These are phyloP conservation scores for Tricholoma sp. DNA, from an alignment of 768 basidiomycete genomes.

Conservation along the genomic window DNA sequence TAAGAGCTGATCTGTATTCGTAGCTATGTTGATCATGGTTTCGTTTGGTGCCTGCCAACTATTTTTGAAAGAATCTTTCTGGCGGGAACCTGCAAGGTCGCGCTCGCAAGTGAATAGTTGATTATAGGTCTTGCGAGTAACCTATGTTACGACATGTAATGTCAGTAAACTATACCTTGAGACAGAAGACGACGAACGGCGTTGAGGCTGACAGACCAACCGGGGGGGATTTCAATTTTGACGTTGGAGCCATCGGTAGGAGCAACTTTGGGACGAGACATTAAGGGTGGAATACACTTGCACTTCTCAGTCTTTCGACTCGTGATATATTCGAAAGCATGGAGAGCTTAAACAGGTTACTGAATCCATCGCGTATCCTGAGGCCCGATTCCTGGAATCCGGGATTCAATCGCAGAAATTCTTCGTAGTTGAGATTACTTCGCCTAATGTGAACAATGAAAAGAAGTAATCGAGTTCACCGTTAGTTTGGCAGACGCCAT, in stretches of 20 bases:
- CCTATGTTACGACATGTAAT: neutral
- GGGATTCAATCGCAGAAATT: too few relatives aligned
- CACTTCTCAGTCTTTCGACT: too few relatives aligned
- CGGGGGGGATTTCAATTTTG: neutral
- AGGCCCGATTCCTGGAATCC: too few relatives aligned
- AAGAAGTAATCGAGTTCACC: too few relatives aligned
- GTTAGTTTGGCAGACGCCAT: too few relatives aligned
- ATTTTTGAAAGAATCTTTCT: slow-evolving; percentile 1
- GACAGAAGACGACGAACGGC: neutral
- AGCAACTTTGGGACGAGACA: neutral
- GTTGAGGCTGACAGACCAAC: neutral
- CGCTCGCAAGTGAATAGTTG: slow-evolving; percentile 9
- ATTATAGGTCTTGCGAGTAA: slow-evolving; percentile 10
- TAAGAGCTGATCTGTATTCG: neutral
- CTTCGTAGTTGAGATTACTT: too few relatives aligned
- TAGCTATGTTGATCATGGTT: slow-evolving; percentile 5
- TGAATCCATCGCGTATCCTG: too few relatives aligned
- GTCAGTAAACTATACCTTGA: too few relatives aligned
- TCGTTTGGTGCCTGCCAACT: slow-evolving; percentile 5
- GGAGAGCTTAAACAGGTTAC: too few relatives aligned
- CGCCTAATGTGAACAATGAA: too few relatives aligned
- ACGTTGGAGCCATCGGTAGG: neutral
- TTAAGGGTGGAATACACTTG: neutral
- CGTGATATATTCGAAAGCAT: too few relatives aligned
- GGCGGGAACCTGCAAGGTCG: neutral